Conservation (phyloP, 805 yeast species). For the Zygoascus ofunaensis region DNA sequence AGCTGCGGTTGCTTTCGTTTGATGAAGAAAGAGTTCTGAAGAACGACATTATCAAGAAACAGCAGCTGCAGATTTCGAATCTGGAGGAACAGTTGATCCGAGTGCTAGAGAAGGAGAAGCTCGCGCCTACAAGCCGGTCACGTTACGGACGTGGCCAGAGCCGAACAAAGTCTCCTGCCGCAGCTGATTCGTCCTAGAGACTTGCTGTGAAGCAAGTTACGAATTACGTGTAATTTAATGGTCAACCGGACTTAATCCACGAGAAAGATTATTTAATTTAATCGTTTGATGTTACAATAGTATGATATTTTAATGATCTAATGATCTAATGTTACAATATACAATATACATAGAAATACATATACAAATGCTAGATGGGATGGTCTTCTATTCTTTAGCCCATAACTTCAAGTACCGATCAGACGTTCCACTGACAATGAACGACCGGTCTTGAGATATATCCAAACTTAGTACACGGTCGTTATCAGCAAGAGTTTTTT, state of each 20-base stretch:
- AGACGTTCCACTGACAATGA: conserved; percentile 68
- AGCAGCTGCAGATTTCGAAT: conserved; percentile 20
- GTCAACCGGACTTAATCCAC: too few species aligned
- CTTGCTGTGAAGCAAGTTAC: conserved; percentile 4
- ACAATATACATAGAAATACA: too few species aligned
- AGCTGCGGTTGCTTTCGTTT: conserved; percentile 21
- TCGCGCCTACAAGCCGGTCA: conserved; percentile 13
- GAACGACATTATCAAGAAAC: conserved; percentile 22
- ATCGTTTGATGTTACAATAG: too few species aligned
- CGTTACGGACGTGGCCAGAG: conserved; percentile 21
- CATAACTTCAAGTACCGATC: conserved; percentile 69
- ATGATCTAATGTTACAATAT: neutral
- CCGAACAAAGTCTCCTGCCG: conserved; percentile 12
- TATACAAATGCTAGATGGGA: neutral
- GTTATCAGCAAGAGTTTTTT: conserved; percentile 44
- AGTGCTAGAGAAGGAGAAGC: conserved; percentile 15
- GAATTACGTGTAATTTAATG: neutral
- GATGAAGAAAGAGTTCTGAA: conserved; percentile 24
- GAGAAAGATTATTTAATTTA: too few species aligned
- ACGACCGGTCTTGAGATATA: conserved; percentile 34
- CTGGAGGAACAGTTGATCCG: conserved; percentile 27
- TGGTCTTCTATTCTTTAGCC: conserved; percentile 21
- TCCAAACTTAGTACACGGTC: conserved; percentile 73
- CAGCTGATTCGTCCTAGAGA: conserved; percentile 1
- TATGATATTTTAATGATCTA: too few species aligned